Conservation (phyloP, 257 asterid species). For the Dorcoceras hygrometricum region DNA sequence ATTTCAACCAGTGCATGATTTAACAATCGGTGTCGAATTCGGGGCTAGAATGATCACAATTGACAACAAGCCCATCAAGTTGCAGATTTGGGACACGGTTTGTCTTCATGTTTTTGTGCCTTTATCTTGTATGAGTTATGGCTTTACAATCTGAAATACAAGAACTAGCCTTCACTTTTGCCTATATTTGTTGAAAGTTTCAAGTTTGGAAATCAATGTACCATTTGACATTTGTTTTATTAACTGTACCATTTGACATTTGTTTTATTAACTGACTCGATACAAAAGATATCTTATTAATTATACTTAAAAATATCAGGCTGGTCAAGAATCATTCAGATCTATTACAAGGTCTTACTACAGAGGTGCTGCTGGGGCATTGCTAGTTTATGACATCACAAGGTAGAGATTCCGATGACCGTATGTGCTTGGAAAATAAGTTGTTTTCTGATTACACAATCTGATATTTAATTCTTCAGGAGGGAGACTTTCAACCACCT, state of each 20-base stretch:
- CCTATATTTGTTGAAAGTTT: not conserved
- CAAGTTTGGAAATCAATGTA: not conserved
- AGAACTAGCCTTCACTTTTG: conserved; percentile 4
- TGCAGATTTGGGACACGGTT: conserved; percentile 90
- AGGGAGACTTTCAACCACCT: conserved; percentile 85
- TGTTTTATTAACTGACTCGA: not conserved
- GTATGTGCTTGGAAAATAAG: conserved; percentile 4
- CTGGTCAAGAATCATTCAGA: conserved; percentile 88
- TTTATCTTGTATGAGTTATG: conserved; percentile 9
- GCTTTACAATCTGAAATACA: conserved; percentile 7
- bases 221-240: not conserved
- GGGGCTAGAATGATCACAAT: conserved; percentile 74
- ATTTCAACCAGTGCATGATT: conserved; percentile 79
- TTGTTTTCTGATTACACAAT: not conserved
- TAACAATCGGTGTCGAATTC: conserved; percentile 78
- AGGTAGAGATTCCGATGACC: conserved; percentile 38
- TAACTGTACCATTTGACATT: not conserved
- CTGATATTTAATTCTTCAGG: conserved; percentile 32
- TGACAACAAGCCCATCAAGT: conserved; percentile 66
- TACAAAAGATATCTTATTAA: not conserved
- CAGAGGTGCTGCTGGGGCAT: conserved; percentile 85
- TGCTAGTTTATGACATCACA: conserved; percentile 85
- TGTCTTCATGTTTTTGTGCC: conserved; percentile 20
- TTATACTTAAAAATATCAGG: conserved; percentile 36
- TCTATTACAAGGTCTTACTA: conserved; percentile 78